Evolutionary conservation across 1,139 yeast genomes (phyloP).

Genomic region (Lodderomyces elongisporus): DNA sequence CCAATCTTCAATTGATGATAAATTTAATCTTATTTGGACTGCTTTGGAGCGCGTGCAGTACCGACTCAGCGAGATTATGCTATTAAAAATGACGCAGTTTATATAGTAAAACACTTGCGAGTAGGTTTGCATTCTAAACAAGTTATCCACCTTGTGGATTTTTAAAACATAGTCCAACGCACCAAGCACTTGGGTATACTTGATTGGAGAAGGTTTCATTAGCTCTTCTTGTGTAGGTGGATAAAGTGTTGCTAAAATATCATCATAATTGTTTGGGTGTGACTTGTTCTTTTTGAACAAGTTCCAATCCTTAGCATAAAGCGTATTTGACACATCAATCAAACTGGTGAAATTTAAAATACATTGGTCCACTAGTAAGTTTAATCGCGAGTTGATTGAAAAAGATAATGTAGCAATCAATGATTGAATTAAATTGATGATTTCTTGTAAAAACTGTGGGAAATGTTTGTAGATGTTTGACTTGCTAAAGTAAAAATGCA

Average conservation of each 20-base stretch:
- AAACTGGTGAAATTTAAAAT: slow-evolving; percentile 59
- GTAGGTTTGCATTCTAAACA: slow-evolving; percentile 69
- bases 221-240: slow-evolving; percentile 64
- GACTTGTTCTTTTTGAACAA: slow-evolving; percentile 50
- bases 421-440: slow-evolving; percentile 55
- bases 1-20: slow-evolving; percentile 92
- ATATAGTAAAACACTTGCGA: slow-evolving; percentile 79
- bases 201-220: slow-evolving; percentile 81
- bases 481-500: slow-evolving; percentile 59
- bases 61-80: slow-evolving; percentile 57
- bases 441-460: slow-evolving; percentile 57
- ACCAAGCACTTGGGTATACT: slow-evolving; percentile 79
- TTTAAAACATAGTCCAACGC: slow-evolving; percentile 84
- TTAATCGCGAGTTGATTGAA: slow-evolving; percentile 58
- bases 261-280: slow-evolving; percentile 55
- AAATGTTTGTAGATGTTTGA: slow-evolving; percentile 50
- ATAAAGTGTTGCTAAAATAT: slow-evolving; percentile 60
- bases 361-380: slow-evolving; percentile 55
- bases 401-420: slow-evolving; percentile 60
- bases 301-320: slow-evolving; percentile 74
- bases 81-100: slow-evolving; percentile 67
- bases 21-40: slow-evolving; percentile 79
- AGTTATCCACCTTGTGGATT: slow-evolving; percentile 72
- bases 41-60: slow-evolving; percentile 81
- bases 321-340: slow-evolving; percentile 55